Percentiles rank a stretch among this genome's conserved stretches.
These are phyloP conservation scores for Dactylonectria estremocensis DNA, from an alignment of 2,329 filamentous ascomycete species.

Conservation along the genomic window DNA sequence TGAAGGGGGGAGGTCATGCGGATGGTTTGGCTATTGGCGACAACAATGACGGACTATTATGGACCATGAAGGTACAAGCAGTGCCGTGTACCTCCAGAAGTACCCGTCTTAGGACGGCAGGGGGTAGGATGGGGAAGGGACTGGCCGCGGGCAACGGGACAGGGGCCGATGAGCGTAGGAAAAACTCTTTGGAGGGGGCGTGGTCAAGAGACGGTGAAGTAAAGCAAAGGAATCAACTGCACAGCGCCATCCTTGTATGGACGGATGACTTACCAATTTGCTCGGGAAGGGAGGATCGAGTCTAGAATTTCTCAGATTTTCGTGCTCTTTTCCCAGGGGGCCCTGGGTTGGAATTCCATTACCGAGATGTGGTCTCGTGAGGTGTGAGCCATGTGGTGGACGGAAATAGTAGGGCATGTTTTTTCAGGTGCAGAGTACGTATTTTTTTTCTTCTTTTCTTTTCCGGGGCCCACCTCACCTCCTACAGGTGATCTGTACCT, in stretches of 20 bases:
- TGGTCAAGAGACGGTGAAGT: slow-evolving; percentile 6
- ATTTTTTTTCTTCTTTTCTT: background rate
- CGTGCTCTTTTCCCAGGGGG: slow-evolving; percentile 22
- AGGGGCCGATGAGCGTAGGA: slow-evolving; percentile 13
- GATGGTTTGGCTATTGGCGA: slow-evolving; percentile 12
- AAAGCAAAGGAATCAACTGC: background rate
- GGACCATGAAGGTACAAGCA: slow-evolving; percentile 5
- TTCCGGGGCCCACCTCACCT: background rate
- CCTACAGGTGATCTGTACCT: background rate
- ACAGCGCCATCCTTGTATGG: background rate
- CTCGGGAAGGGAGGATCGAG: slow-evolving; percentile 21
- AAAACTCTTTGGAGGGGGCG: slow-evolving; percentile 22
- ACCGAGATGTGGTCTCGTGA: slow-evolving; percentile 35
- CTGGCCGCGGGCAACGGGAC: slow-evolving; percentile 17
- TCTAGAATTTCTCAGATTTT: slow-evolving; percentile 31
- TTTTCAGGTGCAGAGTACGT: slow-evolving; percentile 17
- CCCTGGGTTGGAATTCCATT: slow-evolving; percentile 28
- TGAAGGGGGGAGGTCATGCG: slow-evolving; percentile 42
- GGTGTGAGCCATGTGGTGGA: slow-evolving; percentile 42
- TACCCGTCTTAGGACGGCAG: slow-evolving; percentile 4
- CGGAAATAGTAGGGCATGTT: slow-evolving; percentile 40
- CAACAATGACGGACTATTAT: slow-evolving; percentile 15
- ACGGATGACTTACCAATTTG: slow-evolving; percentile 13
- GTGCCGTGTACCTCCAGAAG: background rate
- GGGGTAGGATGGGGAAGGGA: background rate